Base-by-base conservation (phyloP, 495 filamentous ascomycete genomes). In the Neurospora discreta region DNA sequence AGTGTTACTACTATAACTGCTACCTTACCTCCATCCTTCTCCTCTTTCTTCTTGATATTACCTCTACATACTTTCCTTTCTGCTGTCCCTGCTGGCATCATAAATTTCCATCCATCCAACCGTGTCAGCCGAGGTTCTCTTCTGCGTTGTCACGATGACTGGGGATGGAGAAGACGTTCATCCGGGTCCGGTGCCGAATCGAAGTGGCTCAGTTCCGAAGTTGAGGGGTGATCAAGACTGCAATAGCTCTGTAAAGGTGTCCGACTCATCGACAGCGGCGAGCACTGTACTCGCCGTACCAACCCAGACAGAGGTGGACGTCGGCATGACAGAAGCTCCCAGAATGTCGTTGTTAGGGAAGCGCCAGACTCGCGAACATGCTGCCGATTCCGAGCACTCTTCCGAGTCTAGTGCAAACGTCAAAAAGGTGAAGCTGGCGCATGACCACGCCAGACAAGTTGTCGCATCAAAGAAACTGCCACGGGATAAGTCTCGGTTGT, bases 401-500 rank as follows among this genome's bases (percentile, higher is more conserved):
- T 3, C 67, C 10, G 30, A 41, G 39, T n/a, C 42, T 18, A 69
- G 52, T 40, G 74, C 70, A 71, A 33, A 73, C 60, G 69, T 72
- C 70, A 84, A 83, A 74, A 83, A 77, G 73, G 71, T 81, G 71
- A 84, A 80, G 76, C 43, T 83, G 71, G 77, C 80, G 69, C 74
- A 73, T 39, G 73, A 73, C 20, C 60, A 71, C 67, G 69, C 39
- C 68, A 38, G 40, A 18, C 70, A 42, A 69, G 74, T 69, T 68
- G 68, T 20, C 39, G 41, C 43, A 69, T 75, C 60, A 74, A 26
- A 69, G 44, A 71, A 13, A 13, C 46, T 52, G 71, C 70, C 39
- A 40, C 26, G 41, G 69, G 80, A 84, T 73, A 80, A 77, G 76
- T 83, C 81, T 78, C 75, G 79, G 60, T 78, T 89, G 33, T 81